Evolutionary conservation across 352 stramenopile genomes (phyloP), one percentile per base, ranked within the genome.

Genomic region (Pythium grandisporangium): DNA sequence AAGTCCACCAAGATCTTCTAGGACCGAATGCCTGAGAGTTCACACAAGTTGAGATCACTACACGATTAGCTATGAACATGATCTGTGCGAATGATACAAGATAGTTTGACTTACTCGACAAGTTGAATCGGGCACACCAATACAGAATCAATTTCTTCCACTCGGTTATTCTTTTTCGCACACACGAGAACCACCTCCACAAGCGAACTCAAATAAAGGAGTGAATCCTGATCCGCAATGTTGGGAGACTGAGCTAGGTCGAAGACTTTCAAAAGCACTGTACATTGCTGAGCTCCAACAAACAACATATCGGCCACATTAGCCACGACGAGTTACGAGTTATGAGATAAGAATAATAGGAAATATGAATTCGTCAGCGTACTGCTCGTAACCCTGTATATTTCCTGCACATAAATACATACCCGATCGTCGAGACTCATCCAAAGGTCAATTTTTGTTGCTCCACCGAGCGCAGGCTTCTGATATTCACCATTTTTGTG

Each of bases 111-210:
- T 25, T 69, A 83, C 70, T 81, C 68, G 44, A 80, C 68, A 29
- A 83, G 37, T 23, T 75, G 63, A 30, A 83, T 61, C 2, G 70
- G 70, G 26, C 70, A 83, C 12, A 80, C 53, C 14, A 83, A 39
- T 1, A 83, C 51, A 17, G 58, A 66, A 21, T 76, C 62, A n/a
- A 78, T 71, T 13, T 59, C 53, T 12, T 41, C 19, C 2, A 76
- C 38, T 29, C 53, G 34, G 3, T 48, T 51, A 11, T 41, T 59
- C 24, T 53, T 61, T 10, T 61, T 52, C 16, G 51, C 67, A 34
- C 62, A 81, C n/a, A 53, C 49, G 5, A 83, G 38, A 12, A 83
- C 39, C 11, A 78, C 42, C 1, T 52, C 36, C 1, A 76, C 48
- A 5, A 83, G 37, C 6, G 59, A 47, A 14, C 45, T 61, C 13